Evolutionary conservation across 2,329 filamentous ascomycete species (phyloP).

Genomic region (Calonectria pteridis): DNA sequence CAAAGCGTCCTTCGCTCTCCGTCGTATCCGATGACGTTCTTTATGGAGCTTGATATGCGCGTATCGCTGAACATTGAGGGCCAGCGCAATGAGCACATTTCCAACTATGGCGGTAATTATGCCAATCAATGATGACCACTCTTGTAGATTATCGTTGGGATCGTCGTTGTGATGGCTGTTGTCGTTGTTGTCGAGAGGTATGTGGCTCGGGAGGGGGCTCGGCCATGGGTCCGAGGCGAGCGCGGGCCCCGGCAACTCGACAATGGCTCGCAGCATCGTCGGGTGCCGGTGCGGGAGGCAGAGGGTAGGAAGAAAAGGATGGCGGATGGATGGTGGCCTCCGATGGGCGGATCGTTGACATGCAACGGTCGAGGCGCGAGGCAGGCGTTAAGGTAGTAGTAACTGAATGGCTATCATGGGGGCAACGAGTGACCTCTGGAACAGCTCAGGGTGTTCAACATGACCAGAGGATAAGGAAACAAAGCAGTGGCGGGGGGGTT

Average conservation of each 20-base stretch:
- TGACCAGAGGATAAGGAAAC: conserved; percentile 36
- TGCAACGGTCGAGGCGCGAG: conserved; percentile 22
- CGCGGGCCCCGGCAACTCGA: conserved; percentile 41
- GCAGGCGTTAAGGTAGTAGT: conserved; percentile 20
- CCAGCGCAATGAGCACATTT: conserved; percentile 94
- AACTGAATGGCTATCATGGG: conserved; percentile 40
- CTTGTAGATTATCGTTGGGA: conserved; percentile 64
- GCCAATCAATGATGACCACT: conserved; percentile 95
- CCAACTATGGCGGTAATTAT: conserved; percentile 93
- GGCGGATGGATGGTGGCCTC: conserved; percentile 21
- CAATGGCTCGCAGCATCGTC: conserved; percentile 43
- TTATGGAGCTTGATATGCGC: conserved; percentile 88
- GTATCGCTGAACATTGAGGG: conserved; percentile 96
- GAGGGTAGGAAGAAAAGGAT: conserved; percentile 26
- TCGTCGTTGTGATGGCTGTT: conserved; percentile 53
- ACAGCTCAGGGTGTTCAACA: conserved; percentile 35
- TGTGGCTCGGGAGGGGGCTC: conserved; percentile 26
- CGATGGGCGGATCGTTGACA: background rate
- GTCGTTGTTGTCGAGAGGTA: conserved; percentile 31
- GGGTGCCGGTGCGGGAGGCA: conserved; percentile 28
- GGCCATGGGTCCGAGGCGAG: conserved; percentile 34
- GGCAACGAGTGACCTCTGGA: conserved; percentile 38
- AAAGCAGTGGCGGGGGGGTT: conserved; percentile 19
- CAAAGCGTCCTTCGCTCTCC: conserved; percentile 66
- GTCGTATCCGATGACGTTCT: conserved; percentile 71